Conservation (phyloP, 2,329 filamentous ascomycete species). For the Sclerotinia sclerotiorum region DNA sequence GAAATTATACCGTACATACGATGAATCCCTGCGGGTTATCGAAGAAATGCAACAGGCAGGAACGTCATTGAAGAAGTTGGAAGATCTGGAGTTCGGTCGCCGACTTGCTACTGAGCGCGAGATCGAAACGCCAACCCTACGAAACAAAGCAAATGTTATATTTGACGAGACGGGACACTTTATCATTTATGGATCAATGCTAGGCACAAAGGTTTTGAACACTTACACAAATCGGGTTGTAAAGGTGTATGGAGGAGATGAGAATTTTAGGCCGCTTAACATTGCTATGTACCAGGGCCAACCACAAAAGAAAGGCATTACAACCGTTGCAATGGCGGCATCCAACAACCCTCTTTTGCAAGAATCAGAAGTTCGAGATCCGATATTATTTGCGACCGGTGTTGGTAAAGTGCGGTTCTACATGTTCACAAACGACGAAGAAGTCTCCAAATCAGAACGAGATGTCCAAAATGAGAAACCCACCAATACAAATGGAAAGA, state of each 20-base stretch:
- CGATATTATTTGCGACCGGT: constrained; percentile 81
- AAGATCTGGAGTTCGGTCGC: constrained; percentile 88
- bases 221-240: constrained; percentile 91
- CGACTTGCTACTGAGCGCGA: constrained; percentile 84
- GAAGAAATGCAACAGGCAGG: constrained; percentile 97
- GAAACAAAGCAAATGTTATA: constrained; percentile 76
- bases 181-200: constrained; percentile 87
- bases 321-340: constrained; percentile 96
- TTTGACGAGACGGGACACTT: constrained; percentile 98
- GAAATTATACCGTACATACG: constrained; percentile 88
- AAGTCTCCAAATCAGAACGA: constrained; percentile 77
- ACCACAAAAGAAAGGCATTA: constrained; percentile 88
- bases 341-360: constrained; percentile 89
- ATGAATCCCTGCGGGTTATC: constrained; percentile 85
- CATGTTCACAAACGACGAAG: constrained; percentile 92
- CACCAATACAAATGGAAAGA: constrained; percentile 58
- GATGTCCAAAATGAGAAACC: constrained; percentile 97
- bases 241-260: constrained; percentile 86
- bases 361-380: constrained; percentile 87
- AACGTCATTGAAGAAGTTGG: constrained; percentile 75
- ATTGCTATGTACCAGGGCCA: constrained; percentile 90
- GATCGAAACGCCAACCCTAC: constrained; percentile 67
- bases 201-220: constrained; percentile 94
- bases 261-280: constrained; percentile 80
- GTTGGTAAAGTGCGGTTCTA: constrained; percentile 91